phyloP scores from a whole-genome alignment of 352 stramenopile genomes.

The Globisporangium polare region DNA sequence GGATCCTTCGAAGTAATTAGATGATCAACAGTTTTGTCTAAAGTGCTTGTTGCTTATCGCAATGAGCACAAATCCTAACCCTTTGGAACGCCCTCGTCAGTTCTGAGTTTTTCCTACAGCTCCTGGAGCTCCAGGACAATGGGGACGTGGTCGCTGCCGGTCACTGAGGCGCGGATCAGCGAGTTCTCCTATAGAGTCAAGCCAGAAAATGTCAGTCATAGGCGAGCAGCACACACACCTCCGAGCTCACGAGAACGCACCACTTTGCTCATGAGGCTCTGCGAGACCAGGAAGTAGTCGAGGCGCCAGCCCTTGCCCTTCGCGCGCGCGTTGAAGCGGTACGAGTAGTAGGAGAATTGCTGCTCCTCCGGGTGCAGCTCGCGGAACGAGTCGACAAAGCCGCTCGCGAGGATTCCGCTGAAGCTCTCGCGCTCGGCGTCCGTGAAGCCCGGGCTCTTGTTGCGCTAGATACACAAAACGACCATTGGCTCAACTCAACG shows the following conservation, averaged over 20 bases:
- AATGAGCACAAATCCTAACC: too few relatives aligned
- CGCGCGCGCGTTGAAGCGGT: slow-evolving; percentile 67
- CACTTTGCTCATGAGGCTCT: slow-evolving; percentile 50
- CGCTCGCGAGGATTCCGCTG: slow-evolving; percentile 41
- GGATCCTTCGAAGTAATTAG: too few relatives aligned
- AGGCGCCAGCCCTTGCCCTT: slow-evolving; percentile 88
- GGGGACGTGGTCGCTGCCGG: slow-evolving; percentile 76
- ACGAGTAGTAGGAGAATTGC: slow-evolving; percentile 81
- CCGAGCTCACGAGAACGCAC: slow-evolving; percentile 29
- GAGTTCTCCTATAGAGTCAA: slow-evolving; percentile 32
- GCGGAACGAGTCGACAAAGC: slow-evolving; percentile 78
- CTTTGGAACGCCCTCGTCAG: too few relatives aligned
- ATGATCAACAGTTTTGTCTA: too few relatives aligned
- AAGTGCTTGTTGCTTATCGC: too few relatives aligned
- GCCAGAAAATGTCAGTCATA: slow-evolving; percentile 6
- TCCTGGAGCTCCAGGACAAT: slow-evolving; percentile 58
- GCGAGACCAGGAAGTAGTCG: slow-evolving; percentile 81
- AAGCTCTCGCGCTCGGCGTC: slow-evolving; percentile 81
- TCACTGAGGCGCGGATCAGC: slow-evolving; percentile 57
- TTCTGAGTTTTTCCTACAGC: slow-evolving; percentile 6
- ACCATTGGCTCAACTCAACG: too few relatives aligned
- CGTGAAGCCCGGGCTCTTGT: slow-evolving; percentile 77
- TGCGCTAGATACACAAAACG: too few relatives aligned
- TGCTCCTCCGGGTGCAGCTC: slow-evolving; percentile 56
- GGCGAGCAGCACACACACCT: neutral